Conservation (phyloP, 768 basidiomycete species). For the Serpula lacrymans region DNA sequence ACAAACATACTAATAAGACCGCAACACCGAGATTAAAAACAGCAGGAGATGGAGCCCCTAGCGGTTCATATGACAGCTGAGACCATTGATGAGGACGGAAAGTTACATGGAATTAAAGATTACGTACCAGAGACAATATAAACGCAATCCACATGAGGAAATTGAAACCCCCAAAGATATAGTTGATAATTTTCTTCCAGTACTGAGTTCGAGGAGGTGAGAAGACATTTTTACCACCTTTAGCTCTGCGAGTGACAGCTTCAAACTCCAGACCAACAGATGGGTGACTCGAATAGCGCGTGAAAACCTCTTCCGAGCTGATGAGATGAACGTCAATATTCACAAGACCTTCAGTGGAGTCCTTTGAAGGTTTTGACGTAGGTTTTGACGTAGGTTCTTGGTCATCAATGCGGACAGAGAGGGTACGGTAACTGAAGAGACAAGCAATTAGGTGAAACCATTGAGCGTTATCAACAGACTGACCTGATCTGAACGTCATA, state of each 20-base stretch:
- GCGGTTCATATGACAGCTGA: slow-evolving; percentile 50
- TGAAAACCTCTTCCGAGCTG: slow-evolving; percentile 36
- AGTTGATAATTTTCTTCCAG: slow-evolving; percentile 48
- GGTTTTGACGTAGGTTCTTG: slow-evolving; percentile 13
- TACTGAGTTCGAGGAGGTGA: slow-evolving; percentile 45
- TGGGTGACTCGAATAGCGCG: slow-evolving; percentile 41
- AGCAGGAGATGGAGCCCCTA: slow-evolving; percentile 39
- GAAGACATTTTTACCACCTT: slow-evolving; percentile 46
- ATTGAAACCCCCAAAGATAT: slow-evolving; percentile 58
- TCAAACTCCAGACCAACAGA: slow-evolving; percentile 44
- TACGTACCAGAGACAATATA: slow-evolving; percentile 41
- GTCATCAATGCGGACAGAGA: slow-evolving; percentile 42
- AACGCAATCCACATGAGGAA: slow-evolving; percentile 54
- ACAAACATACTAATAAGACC: slow-evolving; percentile 40
- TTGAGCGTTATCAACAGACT: not conserved
- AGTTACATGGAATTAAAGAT: not conserved
- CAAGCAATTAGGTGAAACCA: not conserved
- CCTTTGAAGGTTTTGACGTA: slow-evolving; percentile 12
- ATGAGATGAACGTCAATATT: slow-evolving; percentile 49
- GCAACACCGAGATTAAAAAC: slow-evolving; percentile 51
- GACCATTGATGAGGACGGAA: slow-evolving; percentile 10
- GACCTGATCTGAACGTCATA: slow-evolving; percentile 33
- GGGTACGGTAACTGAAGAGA: slow-evolving; percentile 36
- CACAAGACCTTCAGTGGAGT: slow-evolving; percentile 38
- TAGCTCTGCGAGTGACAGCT: slow-evolving; percentile 38